A percentile compares a stretch with the other conserved stretches of the same genome.
Evolutionary conservation across 495 filamentous ascomycete species (phyloP).

Genomic region (Neurospora sp.): DNA sequence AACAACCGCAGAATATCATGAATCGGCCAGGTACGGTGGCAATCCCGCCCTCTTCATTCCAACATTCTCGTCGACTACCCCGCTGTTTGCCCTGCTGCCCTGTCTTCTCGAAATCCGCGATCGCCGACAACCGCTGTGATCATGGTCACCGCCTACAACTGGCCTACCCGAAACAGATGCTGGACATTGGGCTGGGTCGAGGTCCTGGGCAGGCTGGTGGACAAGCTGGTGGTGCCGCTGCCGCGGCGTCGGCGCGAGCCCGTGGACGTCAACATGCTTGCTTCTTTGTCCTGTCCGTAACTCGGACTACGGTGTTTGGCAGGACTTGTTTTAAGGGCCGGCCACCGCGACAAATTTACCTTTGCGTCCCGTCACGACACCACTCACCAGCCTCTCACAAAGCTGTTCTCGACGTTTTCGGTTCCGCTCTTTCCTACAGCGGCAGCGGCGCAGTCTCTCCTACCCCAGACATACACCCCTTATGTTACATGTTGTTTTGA

Average conservation of each 20-base stretch:
- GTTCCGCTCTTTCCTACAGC: neutral
- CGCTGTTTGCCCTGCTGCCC: slow-evolving; percentile 20
- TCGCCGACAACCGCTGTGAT: neutral
- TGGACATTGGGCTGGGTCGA: neutral
- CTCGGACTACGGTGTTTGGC: neutral
- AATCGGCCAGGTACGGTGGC: slow-evolving; percentile 46
- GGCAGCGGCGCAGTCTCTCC: neutral
- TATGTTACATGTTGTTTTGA: neutral
- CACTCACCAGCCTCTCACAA: neutral
- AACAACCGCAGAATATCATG: slow-evolving; percentile 27
- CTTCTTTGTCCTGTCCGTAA: neutral
- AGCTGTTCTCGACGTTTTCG: neutral
- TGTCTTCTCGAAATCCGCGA: neutral
- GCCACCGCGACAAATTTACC: neutral
- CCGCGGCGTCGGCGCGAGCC: neutral
- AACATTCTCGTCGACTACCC: slow-evolving; percentile 19
- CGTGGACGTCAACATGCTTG: neutral
- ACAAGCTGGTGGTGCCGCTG: neutral
- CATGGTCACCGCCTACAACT: neutral
- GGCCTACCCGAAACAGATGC: neutral
- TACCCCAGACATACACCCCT: neutral
- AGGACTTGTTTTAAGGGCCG: neutral
- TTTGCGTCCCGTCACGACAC: neutral
- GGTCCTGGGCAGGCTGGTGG: neutral
- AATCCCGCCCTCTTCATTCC: slow-evolving; percentile 15